phyloP scores from a whole-genome alignment of 2,329 filamentous ascomycete species.

The Apiospora rasikravindrae region DNA sequence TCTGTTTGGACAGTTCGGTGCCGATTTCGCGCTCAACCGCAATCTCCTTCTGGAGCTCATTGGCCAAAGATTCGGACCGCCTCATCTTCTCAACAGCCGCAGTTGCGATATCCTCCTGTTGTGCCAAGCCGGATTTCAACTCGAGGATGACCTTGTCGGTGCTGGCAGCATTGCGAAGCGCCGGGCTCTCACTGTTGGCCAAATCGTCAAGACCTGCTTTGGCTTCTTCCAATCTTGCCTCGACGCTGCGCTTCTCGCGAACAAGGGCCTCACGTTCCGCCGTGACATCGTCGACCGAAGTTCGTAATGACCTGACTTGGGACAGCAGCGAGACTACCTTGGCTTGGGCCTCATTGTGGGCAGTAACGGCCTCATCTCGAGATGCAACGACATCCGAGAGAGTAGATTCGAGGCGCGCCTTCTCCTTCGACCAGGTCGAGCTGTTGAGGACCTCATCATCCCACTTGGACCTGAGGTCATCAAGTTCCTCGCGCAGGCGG shows the following conservation, averaged over 20 bases:
- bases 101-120: constrained; percentile 89
- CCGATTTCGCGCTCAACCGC: constrained; percentile 82
- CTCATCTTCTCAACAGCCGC: constrained; percentile 98
- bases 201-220: constrained; percentile 89
- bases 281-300: constrained; percentile 82
- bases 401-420: constrained; percentile 87
- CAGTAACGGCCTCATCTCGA: constrained; percentile 90
- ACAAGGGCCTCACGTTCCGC: constrained; percentile 83
- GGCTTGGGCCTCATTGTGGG: constrained; percentile 92
- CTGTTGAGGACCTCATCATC: constrained; percentile 98
- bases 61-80: constrained; percentile 82
- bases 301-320: constrained; percentile 84
- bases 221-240: constrained; percentile 84
- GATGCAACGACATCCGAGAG: constrained; percentile 87
- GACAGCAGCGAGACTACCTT: constrained; percentile 91
- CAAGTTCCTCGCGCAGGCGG: constrained; percentile 91
- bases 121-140: constrained; percentile 84
- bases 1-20: constrained; percentile 84
- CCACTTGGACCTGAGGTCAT: constrained; percentile 95
- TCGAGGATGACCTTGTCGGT: constrained; percentile 90
- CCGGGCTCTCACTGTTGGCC: constrained; percentile 81
- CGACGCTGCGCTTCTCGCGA: constrained; percentile 89
- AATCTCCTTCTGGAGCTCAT: constrained; percentile 93
- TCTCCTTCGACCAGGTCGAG: constrained; percentile 98
- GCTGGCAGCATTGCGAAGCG: constrained; percentile 85